These are phyloP conservation scores for Starmerella sirachaensis DNA, from an alignment of 805 yeast species.

Conservation along the genomic window DNA sequence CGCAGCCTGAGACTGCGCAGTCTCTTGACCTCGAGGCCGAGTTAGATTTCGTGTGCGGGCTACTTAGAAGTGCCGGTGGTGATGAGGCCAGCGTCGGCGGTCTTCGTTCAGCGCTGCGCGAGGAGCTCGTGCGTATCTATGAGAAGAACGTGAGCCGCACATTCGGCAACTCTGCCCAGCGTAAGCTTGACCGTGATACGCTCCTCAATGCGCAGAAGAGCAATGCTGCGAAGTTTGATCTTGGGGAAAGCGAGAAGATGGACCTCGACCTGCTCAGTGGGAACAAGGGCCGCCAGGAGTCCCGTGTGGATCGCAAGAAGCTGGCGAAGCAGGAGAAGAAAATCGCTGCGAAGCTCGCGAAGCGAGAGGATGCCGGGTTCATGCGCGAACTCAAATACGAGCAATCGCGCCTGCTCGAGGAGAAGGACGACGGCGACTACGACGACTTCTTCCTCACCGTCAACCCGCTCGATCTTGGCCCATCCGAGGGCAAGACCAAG, in stretches of 20 bases:
- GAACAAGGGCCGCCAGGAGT: conserved; percentile 73
- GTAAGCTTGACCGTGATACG: conserved; percentile 55
- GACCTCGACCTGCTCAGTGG: conserved; percentile 69
- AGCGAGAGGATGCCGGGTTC: conserved; percentile 36
- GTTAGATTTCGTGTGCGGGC: conserved; percentile 49
- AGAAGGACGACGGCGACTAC: conserved; percentile 55
- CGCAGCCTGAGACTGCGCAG: conserved; percentile 70
- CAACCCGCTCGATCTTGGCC: conserved; percentile 80
- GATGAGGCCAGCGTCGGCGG: conserved; percentile 40
- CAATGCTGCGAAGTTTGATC: conserved; percentile 64
- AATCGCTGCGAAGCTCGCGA: conserved; percentile 94
- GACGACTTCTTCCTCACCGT: conserved; percentile 92
- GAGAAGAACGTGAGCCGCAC: conserved; percentile 32
- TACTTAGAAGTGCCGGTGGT: conserved; percentile 79
- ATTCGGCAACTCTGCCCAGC: conserved; percentile 69
- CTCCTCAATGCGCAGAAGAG: conserved; percentile 63
- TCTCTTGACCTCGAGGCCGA: conserved; percentile 57
- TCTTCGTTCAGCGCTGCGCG: conserved; percentile 41
- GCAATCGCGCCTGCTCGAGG: conserved; percentile 78
- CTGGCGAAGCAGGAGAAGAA: conserved; percentile 94
- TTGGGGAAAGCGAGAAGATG: conserved; percentile 32
- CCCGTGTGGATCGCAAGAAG: conserved; percentile 91
- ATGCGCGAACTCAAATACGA: conserved; percentile 33
- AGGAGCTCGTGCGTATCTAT: conserved; percentile 39
- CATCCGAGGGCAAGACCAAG: conserved; percentile 67